Conservation (phyloP, 2,329 filamentous ascomycete genomes). For the Alternaria ventricosa region DNA sequence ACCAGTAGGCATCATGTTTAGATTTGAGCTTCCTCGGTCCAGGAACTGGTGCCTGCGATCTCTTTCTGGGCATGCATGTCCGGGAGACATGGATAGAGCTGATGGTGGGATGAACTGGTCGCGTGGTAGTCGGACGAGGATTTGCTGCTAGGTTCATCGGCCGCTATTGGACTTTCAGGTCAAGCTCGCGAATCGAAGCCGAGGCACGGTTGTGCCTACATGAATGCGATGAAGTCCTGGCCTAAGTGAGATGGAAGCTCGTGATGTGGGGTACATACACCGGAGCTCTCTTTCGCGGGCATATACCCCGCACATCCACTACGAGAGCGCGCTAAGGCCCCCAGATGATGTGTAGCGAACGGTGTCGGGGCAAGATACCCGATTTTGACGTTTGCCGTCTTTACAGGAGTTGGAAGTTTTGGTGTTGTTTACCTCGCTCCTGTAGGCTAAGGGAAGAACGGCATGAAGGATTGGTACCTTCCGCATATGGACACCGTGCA, state of each 20-base stretch:
- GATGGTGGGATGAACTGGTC: background rate
- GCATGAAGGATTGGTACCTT: background rate
- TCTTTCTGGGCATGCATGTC: background rate
- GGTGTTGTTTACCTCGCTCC: background rate
- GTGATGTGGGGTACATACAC: slow-evolving; percentile 6
- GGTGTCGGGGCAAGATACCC: background rate
- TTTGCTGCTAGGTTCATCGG: background rate
- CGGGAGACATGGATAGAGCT: background rate
- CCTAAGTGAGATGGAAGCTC: background rate
- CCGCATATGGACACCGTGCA: background rate
- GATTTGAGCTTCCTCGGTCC: background rate
- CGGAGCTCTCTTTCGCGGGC: background rate
- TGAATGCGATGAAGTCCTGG: background rate
- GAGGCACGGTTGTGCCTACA: background rate
- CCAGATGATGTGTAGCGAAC: background rate
- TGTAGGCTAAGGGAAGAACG: background rate
- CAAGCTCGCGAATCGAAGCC: background rate
- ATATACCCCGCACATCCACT: background rate
- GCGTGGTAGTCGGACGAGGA: background rate
- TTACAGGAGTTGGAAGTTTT: background rate
- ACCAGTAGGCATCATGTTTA: background rate
- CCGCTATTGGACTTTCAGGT: background rate
- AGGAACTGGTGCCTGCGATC: background rate
- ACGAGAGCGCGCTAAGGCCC: background rate
- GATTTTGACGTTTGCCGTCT: background rate